These are phyloP conservation scores for Gossypium raimondii DNA, from an alignment of 345 rosid genomes.

Conservation along the genomic window DNA sequence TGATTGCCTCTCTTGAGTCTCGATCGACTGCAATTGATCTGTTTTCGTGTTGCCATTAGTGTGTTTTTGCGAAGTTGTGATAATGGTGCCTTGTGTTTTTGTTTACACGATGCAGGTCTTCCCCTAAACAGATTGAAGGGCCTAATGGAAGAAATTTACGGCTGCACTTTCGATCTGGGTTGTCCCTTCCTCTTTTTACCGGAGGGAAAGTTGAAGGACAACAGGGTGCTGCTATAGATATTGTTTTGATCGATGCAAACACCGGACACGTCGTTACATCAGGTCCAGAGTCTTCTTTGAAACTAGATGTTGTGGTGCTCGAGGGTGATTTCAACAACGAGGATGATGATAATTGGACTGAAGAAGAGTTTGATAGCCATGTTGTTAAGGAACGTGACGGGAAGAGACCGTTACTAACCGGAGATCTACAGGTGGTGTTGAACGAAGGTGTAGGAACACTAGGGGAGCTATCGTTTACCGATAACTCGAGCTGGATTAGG, in stretches of 20 bases:
- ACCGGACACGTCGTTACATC: constrained; percentile 61
- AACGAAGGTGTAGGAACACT: constrained; percentile 92
- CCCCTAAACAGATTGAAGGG: constrained; percentile 80
- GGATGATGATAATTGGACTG: constrained; percentile 73
- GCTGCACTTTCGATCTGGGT: constrained; percentile 76
- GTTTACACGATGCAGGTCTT: constrained; percentile 43
- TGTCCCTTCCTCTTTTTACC: constrained; percentile 89
- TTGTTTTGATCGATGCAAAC: constrained; percentile 59
- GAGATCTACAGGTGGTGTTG: constrained; percentile 77
- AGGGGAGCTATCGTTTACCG: constrained; percentile 89
- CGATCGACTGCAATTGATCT: background rate
- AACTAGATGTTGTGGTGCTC: constrained; percentile 82
- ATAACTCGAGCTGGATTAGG: constrained; percentile 98
- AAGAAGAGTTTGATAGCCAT: constrained; percentile 83
- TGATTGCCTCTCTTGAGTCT: background rate
- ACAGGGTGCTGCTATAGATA: constrained; percentile 83
- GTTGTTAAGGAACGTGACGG: constrained; percentile 95
- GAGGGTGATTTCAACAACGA: constrained; percentile 96
- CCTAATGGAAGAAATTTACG: constrained; percentile 76
- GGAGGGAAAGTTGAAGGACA: constrained; percentile 99
- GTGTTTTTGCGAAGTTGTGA: background rate
- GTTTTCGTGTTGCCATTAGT: background rate
- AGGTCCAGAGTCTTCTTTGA: constrained; percentile 72
- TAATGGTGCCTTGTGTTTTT: background rate
- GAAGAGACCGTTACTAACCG: constrained; percentile 84